phyloP scores from a whole-genome alignment of 257 asterid species.

The Nicotiana tabacum region DNA sequence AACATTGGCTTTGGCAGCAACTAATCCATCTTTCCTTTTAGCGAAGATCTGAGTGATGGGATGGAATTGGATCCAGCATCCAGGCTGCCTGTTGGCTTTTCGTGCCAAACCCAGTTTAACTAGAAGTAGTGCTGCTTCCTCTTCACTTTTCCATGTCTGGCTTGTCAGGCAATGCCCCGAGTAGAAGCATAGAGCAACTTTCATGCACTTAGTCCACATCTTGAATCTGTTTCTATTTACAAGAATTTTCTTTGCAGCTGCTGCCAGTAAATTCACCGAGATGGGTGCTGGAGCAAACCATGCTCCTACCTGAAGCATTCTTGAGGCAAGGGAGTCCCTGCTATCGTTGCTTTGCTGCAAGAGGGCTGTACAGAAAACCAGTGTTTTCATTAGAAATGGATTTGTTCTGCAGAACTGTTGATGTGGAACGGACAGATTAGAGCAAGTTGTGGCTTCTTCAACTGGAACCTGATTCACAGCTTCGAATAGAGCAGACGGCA shows the following conservation, averaged over 20 bases:
- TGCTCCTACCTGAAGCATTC: slow-evolving; percentile 74
- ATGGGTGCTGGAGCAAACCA: slow-evolving; percentile 81
- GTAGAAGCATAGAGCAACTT: slow-evolving; percentile 40
- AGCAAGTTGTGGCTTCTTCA: slow-evolving; percentile 32
- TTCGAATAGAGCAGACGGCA: slow-evolving; percentile 63
- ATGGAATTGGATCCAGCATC: slow-evolving; percentile 79
- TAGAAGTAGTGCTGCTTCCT: slow-evolving; percentile 59
- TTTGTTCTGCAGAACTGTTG: slow-evolving; percentile 51
- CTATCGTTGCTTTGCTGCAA: slow-evolving; percentile 43
- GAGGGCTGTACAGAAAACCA: slow-evolving; percentile 38
- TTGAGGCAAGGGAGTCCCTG: slow-evolving; percentile 36
- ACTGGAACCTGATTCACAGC: slow-evolving; percentile 43
- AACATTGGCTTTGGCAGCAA: slow-evolving; percentile 54
- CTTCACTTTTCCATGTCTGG: slow-evolving; percentile 67
- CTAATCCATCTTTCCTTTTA: slow-evolving; percentile 38
- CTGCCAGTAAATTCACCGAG: slow-evolving; percentile 50
- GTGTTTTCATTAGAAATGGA: slow-evolving; percentile 51
- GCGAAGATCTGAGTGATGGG: slow-evolving; percentile 58
- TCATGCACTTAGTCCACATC: slow-evolving; percentile 49
- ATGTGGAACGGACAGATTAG: slow-evolving; percentile 36
- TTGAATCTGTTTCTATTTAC: slow-evolving; percentile 35
- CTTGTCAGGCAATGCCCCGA: slow-evolving; percentile 35
- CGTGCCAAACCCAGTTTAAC: slow-evolving; percentile 68
- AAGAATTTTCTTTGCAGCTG: slow-evolving; percentile 59
- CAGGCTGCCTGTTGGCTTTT: slow-evolving; percentile 46